Evolutionary conservation across 169 alveolate genomes (phyloP), one percentile per base, ranked within the genome.

Genomic region (Plasmodium inui): DNA sequence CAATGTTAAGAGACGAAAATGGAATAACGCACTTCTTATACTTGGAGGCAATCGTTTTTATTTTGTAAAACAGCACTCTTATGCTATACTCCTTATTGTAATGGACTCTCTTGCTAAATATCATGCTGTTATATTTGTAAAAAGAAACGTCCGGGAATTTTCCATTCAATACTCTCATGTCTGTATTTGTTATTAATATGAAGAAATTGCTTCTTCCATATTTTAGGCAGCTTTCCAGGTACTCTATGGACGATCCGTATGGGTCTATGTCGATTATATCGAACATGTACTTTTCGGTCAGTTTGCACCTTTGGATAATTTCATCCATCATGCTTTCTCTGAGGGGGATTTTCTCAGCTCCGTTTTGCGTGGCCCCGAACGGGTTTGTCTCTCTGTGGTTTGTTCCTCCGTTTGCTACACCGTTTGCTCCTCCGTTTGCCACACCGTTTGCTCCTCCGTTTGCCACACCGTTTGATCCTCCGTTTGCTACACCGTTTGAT

Each of bases 161-260:
- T n/a, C 99, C 99, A 93, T 99, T 98, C 53, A 98, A 96, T 12
- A 98, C 98, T n/a, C 99, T 98, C 99, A 98, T 98, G 93, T 98
- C 99, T n/a, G 99, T 98, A 67, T 98, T 97, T 1, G 99, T 98
- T 67, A 98, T 97, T 82, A 98, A 96, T 39, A 98, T 95, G 78
- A 98, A 94, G 30, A 99, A 99, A 39, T 98, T 98, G 76, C 98
- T 96, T 92, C 98, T 98, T 32, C 98, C 97, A 55, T 98, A 96
- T 84, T 96, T 97, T 34, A 98, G 86, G 28, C 99, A 97, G 61
- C 98, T 97, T 82, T 98, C 99, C 44, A 98, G 92, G 93, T 97
- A 98, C 0, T 98, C 98, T 22, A 98, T 97, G 34, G 99, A 98
- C 2, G 99, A 97, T 9, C 99, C 99, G 92, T 98, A 98, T 5